These are phyloP conservation scores for Dorcoceras hygrometricum DNA, from an alignment of 257 asterid genomes.

Conservation along the genomic window DNA sequence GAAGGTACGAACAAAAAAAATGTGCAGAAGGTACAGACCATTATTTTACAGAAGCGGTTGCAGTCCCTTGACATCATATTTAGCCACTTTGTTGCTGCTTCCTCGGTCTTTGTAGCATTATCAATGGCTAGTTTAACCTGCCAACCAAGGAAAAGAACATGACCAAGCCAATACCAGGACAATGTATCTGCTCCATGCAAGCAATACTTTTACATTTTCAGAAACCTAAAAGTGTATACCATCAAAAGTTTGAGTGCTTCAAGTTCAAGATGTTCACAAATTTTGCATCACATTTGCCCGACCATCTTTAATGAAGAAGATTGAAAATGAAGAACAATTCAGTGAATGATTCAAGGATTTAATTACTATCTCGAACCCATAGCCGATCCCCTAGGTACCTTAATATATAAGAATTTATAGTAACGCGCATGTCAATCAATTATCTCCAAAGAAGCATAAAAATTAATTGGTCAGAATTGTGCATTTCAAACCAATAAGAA, in stretches of 20 bases:
- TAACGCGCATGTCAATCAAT: background rate
- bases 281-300: background rate
- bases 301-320: background rate
- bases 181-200: conserved; percentile 12
- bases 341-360: conserved; percentile 3
- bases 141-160: conserved; percentile 15
- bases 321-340: background rate
- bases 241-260: background rate
- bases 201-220: conserved; percentile 14
- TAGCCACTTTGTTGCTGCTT: conserved; percentile 65
- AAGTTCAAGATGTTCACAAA: background rate
- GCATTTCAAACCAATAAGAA: background rate
- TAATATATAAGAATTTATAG: background rate
- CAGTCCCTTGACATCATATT: conserved; percentile 85
- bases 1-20: conserved; percentile 8
- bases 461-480: background rate
- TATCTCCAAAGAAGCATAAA: background rate
- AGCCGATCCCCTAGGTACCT: background rate
- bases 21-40: conserved; percentile 48
- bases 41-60: conserved; percentile 89
- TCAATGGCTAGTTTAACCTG: conserved; percentile 70
- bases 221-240: conserved; percentile 19
- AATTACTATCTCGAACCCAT: background rate
- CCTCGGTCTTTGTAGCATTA: conserved; percentile 63
- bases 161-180: background rate